phyloP scores from a whole-genome alignment of 257 asterid species.

The Nemophila menziesii region DNA sequence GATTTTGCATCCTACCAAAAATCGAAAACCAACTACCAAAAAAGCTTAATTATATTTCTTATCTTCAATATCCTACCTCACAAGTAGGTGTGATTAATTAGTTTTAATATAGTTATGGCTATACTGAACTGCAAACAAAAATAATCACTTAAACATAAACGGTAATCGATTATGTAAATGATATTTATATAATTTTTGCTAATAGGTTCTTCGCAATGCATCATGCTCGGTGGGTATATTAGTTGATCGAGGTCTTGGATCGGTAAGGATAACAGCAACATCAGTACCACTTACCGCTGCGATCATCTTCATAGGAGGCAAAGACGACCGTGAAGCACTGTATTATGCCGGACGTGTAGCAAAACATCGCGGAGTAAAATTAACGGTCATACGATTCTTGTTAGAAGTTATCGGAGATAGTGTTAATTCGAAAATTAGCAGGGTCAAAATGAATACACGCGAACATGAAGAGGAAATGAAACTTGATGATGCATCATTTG shows the following conservation, averaged over 20 bases:
- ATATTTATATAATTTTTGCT: too few relatives aligned
- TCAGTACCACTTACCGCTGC: conserved; percentile 57
- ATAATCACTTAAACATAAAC: too few relatives aligned
- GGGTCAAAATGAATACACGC: conserved; percentile 51
- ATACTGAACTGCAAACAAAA: too few relatives aligned
- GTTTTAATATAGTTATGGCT: too few relatives aligned
- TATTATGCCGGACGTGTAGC: conserved; percentile 84
- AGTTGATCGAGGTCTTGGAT: conserved; percentile 81
- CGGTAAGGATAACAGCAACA: conserved; percentile 33
- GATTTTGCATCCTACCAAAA: too few relatives aligned
- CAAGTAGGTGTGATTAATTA: too few relatives aligned
- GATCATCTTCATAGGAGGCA: conserved; percentile 87
- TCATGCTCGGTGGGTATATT: conserved; percentile 79
- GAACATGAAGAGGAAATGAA: conserved; percentile 88
- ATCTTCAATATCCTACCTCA: too few relatives aligned
- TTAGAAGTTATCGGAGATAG: conserved; percentile 58
- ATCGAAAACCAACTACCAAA: too few relatives aligned
- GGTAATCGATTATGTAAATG: too few relatives aligned
- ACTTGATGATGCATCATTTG: conserved; percentile 75
- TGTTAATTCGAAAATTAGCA: conserved; percentile 51
- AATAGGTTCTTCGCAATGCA: conserved; percentile 69
- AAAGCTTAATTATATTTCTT: too few relatives aligned
- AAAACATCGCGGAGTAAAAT: conserved; percentile 68
- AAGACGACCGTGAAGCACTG: conserved; percentile 81
- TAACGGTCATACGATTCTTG: conserved; percentile 74